These are phyloP conservation scores for Yamadazyma tumulicola DNA, from an alignment of 805 yeast species.

Conservation along the genomic window DNA sequence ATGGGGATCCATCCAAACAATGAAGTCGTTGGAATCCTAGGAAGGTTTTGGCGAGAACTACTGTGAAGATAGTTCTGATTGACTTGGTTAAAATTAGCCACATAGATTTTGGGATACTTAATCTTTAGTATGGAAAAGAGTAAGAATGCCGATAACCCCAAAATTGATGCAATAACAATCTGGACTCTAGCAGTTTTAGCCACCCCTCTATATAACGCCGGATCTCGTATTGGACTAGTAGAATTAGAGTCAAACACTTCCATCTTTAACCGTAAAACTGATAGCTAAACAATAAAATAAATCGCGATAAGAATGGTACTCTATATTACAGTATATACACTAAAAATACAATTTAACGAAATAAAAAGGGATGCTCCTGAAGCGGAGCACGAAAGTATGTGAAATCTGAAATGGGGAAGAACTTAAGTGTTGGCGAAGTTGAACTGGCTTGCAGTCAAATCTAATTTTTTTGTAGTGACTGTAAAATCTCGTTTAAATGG, in stretches of 20 bases:
- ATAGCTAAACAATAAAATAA: not conserved
- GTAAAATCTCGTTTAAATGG: slow-evolving; percentile 10
- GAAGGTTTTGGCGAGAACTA: slow-evolving; percentile 49
- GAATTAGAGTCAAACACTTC: slow-evolving; percentile 1
- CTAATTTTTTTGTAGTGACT: not conserved
- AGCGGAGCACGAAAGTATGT: too few species aligned
- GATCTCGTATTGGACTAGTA: slow-evolving; percentile 12
- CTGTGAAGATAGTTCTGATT: slow-evolving; percentile 40
- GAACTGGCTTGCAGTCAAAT: too few species aligned
- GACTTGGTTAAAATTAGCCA: slow-evolving; percentile 64
- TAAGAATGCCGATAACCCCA: slow-evolving; percentile 68
- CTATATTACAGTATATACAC: not conserved
- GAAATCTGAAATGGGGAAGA: too few species aligned
- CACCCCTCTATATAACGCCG: slow-evolving; percentile 16
- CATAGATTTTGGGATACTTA: slow-evolving; percentile 77
- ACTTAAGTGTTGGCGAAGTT: too few species aligned
- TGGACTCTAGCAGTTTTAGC: slow-evolving; percentile 73
- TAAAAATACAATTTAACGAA: too few species aligned
- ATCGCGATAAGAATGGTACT: slow-evolving; percentile 3
- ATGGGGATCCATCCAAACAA: slow-evolving; percentile 81
- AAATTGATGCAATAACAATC: slow-evolving; percentile 58
- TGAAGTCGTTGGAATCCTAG: slow-evolving; percentile 52
- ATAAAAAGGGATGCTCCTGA: too few species aligned
- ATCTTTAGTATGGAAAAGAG: slow-evolving; percentile 69
- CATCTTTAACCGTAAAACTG: not conserved